phyloP scores from a whole-genome alignment of 78 protist species.

The Cavenderia fasciculata region DNA sequence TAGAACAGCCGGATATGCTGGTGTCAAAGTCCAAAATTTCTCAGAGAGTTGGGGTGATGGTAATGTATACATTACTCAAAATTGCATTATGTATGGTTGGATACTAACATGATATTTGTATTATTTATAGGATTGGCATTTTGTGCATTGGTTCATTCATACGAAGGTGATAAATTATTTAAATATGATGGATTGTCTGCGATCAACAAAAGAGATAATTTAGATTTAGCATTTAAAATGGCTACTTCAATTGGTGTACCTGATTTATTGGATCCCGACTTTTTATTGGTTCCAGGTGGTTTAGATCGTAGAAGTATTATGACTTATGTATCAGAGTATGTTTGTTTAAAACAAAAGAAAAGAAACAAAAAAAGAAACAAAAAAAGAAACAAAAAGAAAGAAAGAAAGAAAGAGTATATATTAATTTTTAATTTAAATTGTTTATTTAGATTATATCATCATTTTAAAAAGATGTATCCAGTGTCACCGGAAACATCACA shows the following conservation, averaged over 20 bases:
- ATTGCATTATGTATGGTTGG: neutral
- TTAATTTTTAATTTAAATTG: too few species aligned
- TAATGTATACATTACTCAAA: neutral
- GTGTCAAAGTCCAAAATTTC: constrained; percentile 56
- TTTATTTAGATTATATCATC: constrained; percentile 68
- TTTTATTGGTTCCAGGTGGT: constrained; percentile 58
- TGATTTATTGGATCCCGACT: constrained; percentile 68
- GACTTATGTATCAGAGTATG: constrained; percentile 72
- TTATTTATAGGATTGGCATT: constrained; percentile 36
- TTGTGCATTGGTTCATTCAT: constrained; percentile 70
- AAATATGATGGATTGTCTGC: constrained; percentile 18
- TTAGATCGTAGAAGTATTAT: constrained; percentile 69
- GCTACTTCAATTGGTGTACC: constrained; percentile 60
- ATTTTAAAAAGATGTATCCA: constrained; percentile 64
- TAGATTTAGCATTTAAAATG: constrained; percentile 42
- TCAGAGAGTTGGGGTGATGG: constrained; percentile 78
- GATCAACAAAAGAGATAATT: constrained; percentile 23
- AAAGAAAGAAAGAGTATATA: too few species aligned
- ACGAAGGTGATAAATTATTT: constrained; percentile 74
- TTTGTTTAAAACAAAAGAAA: too few species aligned
- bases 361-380: too few species aligned
- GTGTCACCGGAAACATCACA: constrained; percentile 53
- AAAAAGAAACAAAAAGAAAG: too few species aligned
- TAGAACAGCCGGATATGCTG: constrained; percentile 67
- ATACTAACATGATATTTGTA: neutral